phyloP scores from a whole-genome alignment of 2,329 filamentous ascomycete species.

The Phialocephala subalpina region DNA sequence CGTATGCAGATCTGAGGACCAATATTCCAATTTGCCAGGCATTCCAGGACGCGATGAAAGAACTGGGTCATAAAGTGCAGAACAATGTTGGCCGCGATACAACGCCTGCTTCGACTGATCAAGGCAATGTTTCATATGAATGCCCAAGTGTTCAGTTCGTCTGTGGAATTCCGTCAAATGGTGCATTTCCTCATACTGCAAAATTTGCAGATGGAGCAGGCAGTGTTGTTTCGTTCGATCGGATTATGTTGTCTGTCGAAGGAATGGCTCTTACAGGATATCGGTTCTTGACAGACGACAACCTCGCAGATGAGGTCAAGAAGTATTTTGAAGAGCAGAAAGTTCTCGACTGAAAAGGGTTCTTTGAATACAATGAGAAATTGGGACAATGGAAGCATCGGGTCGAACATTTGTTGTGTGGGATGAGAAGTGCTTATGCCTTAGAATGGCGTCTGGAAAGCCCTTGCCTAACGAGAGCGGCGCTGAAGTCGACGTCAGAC shows the following conservation, averaged over 20 bases:
- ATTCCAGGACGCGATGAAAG: slow-evolving; percentile 2
- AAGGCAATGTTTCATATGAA: slow-evolving; percentile 15
- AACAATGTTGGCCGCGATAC: not conserved
- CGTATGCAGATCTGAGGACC: not conserved
- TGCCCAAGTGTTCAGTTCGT: not conserved
- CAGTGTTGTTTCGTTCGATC: not conserved
- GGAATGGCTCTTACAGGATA: slow-evolving; percentile 12
- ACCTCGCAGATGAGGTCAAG: not conserved
- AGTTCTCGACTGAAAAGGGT: not conserved
- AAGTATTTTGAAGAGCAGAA: slow-evolving; percentile 6
- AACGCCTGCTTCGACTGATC: slow-evolving; percentile 9
- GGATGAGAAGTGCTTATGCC: too few relatives aligned
- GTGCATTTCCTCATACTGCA: not conserved
- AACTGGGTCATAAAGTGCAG: not conserved
- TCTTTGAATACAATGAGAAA: not conserved
- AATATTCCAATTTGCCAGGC: slow-evolving; percentile 1
- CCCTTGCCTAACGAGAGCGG: too few relatives aligned
- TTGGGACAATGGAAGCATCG: not conserved
- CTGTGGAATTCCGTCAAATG: slow-evolving; percentile 2
- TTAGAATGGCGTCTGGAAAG: too few relatives aligned
- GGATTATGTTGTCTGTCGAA: not conserved
- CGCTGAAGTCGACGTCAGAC: too few relatives aligned
- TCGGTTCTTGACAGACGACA: slow-evolving; percentile 1
- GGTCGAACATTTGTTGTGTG: not conserved
- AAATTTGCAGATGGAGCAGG: slow-evolving; percentile 7